phyloP scores from a whole-genome alignment of 805 yeast genomes.

The Cyberlindnera nakhonratchasimensis region DNA sequence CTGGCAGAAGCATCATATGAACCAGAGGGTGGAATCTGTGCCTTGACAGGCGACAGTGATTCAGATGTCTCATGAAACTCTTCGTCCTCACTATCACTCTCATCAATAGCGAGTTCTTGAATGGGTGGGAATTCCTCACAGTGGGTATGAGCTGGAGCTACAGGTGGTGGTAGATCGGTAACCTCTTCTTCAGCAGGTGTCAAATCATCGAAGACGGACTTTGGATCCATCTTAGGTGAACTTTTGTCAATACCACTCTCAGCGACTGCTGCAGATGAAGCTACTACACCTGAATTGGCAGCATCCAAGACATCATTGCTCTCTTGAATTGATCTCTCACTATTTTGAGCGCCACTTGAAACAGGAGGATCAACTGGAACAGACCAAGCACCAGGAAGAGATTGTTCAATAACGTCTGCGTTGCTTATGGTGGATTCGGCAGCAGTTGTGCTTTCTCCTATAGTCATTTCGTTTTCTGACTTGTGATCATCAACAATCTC shows the following conservation, averaged over 20 bases:
- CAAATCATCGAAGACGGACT: slow-evolving; percentile 2
- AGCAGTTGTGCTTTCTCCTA: slow-evolving; percentile 13
- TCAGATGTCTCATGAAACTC: slow-evolving; percentile 22
- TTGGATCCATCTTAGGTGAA: too few species aligned
- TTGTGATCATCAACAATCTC: slow-evolving; percentile 24
- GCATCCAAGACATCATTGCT: slow-evolving; percentile 1
- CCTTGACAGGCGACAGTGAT: slow-evolving; percentile 12
- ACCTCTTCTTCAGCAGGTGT: slow-evolving; percentile 1
- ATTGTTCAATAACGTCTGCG: slow-evolving; percentile 25
- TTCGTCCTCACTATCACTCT: slow-evolving; percentile 18
- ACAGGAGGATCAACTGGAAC: neutral
- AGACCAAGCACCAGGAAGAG: slow-evolving; percentile 31
- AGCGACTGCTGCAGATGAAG: too few species aligned
- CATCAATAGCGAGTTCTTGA: slow-evolving; percentile 17
- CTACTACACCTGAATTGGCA: slow-evolving; percentile 1
- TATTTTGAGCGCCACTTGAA: neutral
- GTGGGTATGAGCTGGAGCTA: too few species aligned
- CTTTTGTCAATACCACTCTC: too few species aligned
- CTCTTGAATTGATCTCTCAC: neutral
- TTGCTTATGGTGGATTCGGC: slow-evolving; percentile 5
- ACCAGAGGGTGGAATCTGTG: slow-evolving; percentile 17
- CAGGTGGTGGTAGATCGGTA: slow-evolving; percentile 15
- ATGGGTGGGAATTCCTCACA: slow-evolving; percentile 44
- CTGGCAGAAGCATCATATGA: slow-evolving; percentile 3
- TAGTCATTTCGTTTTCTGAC: slow-evolving; percentile 12